Base-by-base conservation (phyloP, 345 rosid genomes). In the Microthlaspi erraticum region DNA sequence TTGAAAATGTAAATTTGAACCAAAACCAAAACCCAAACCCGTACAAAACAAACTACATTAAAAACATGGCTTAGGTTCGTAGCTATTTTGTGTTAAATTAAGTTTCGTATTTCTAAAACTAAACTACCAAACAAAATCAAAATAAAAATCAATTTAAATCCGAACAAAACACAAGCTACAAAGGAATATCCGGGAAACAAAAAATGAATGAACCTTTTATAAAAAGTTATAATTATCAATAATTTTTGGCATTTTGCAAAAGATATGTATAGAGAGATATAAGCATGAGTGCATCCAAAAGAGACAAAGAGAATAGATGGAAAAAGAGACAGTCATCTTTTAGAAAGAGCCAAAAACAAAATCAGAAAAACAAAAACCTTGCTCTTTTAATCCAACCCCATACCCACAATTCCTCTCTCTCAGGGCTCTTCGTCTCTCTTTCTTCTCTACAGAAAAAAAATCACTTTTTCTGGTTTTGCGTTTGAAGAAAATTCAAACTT, bases 241-340 rank as follows among this genome's bases (percentile, higher is more conserved):
- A 10, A 1, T 32, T 2, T 74, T 29, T 60, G 68, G 60, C 39
- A 19, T 48, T 64, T 20, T 49, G 59, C 7, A 57, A 57, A 12
- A 62, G 31, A 32, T 43, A 69, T 19, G 26, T 41, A 51, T 8
- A 54, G 53, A 61, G 50, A 53, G 39, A 43, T 36, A 75, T n/a
- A 69, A 55, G 65, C 6, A 50, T 38, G 75, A 64, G 32, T 70
- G 49, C 7, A 70, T 70, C 66, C 71, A 76, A 76, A 76, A 69
- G 65, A 70, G 79, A 76, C 79, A 76, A 76, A 76, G 26, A 56
- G 79, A 76, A 76, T 76, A 64, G 75, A 76, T 70, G 66, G 66
- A 57, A 63, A 64, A 64, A 45, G 71, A 70, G 66, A 69, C 60
- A 56, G 66, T 63, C 66, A 55, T 55, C 66, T 75, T 75, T 75